Conservation (phyloP, 257 asterid species). For the Ballota nigra region DNA sequence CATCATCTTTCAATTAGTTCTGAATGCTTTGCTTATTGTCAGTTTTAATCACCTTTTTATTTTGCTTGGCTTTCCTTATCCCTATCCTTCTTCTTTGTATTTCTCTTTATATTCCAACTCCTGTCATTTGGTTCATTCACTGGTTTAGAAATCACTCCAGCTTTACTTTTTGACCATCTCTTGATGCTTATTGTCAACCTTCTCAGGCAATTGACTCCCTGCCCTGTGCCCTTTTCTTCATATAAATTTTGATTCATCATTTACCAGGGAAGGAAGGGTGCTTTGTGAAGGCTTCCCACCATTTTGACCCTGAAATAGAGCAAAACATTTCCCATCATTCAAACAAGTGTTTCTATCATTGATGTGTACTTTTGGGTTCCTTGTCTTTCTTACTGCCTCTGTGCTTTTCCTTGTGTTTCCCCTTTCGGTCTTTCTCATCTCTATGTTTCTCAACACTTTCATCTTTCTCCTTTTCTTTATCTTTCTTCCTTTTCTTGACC, state of each 20-base stretch:
- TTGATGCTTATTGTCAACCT: constrained; percentile 30
- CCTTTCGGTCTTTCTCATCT: constrained; percentile 68
- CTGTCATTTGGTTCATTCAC: constrained; percentile 37
- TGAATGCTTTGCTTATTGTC: constrained; percentile 39
- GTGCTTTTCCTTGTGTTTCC: constrained; percentile 53
- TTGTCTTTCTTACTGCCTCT: constrained; percentile 54
- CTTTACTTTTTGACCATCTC: constrained; percentile 42
- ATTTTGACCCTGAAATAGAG: constrained; percentile 42
- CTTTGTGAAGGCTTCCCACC: constrained; percentile 38
- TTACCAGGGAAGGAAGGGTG: constrained; percentile 27
- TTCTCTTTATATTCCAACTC: constrained; percentile 42
- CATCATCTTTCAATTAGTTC: constrained; percentile 21
- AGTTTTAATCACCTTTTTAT: constrained; percentile 29
- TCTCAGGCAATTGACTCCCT: constrained; percentile 43
- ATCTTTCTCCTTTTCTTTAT: constrained; percentile 60
- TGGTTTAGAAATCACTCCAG: constrained; percentile 36
- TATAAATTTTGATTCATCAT: constrained; percentile 50
- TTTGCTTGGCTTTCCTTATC: constrained; percentile 41
- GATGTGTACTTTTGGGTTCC: constrained; percentile 36
- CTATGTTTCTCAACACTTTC: constrained; percentile 52
- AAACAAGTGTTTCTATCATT: constrained; percentile 24
- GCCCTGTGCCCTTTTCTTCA: constrained; percentile 62
- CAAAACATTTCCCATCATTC: constrained; percentile 32
- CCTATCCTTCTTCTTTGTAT: constrained; percentile 40
- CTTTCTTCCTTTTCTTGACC: constrained; percentile 62